phyloP scores from a whole-genome alignment of 2,329 filamentous ascomycete species.

The Diplocarpon rosae region DNA sequence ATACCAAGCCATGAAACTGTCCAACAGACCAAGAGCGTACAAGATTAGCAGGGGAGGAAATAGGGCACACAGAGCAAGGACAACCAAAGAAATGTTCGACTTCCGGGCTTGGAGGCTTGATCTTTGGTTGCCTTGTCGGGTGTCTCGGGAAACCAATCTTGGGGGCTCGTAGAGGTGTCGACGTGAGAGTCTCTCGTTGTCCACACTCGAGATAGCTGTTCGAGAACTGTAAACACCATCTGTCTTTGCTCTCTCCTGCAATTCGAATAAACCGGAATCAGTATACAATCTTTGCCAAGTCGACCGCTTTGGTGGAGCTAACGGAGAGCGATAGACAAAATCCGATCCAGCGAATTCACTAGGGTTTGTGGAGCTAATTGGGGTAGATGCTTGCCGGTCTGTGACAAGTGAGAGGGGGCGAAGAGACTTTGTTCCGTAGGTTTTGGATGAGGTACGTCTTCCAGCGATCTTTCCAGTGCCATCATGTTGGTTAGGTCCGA shows the following conservation, averaged over 20 bases:
- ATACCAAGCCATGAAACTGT: conserved; percentile 20
- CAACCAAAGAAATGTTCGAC: conserved; percentile 16
- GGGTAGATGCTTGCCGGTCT: conserved; percentile 3
- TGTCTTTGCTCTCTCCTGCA: conserved; percentile 12
- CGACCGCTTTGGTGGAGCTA: conserved; percentile 20
- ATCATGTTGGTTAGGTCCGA: conserved; percentile 1
- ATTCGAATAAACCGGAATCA: conserved; percentile 10
- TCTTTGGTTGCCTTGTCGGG: conserved; percentile 2
- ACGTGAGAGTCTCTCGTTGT: conserved; percentile 3
- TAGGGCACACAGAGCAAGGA: conserved; percentile 18
- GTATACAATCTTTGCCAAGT: conserved; percentile 23
- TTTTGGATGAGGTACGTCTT: conserved; percentile 6
- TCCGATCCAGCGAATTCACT: conserved; percentile 4
- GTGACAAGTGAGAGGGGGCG: conserved; percentile 19
- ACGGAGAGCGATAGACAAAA: conserved; percentile 22
- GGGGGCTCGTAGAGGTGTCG: conserved; percentile 7
- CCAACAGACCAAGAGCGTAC: conserved; percentile 19
- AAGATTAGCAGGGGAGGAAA: conserved; percentile 23
- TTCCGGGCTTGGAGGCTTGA: not conserved
- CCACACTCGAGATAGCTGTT: not conserved
- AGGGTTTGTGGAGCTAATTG: conserved; percentile 1
- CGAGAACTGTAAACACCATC: conserved; percentile 11
- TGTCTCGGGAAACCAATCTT: not conserved
- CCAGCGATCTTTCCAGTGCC: not conserved
- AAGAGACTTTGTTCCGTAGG: conserved; percentile 16